A percentile compares a stretch with the other conserved stretches of the same genome.
phyloP scores from a whole-genome alignment of 1,139 yeast species.

The Saccharomycopsis hybrid region DNA sequence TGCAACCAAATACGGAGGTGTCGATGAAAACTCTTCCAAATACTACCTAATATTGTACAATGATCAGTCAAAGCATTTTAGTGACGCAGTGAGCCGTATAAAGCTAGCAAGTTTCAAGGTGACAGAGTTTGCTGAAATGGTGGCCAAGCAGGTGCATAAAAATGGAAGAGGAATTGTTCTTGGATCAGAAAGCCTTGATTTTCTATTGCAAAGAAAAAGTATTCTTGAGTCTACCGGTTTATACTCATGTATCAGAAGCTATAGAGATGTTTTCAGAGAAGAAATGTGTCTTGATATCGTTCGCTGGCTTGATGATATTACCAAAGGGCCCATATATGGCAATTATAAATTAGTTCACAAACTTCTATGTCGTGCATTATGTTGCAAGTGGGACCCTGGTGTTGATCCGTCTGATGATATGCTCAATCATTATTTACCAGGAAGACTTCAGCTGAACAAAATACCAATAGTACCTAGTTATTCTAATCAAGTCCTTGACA shows the following conservation, averaged over 20 bases:
- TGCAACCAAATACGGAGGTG: conserved; percentile 34
- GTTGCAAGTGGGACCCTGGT: conserved; percentile 49
- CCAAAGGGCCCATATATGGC: conserved; percentile 49
- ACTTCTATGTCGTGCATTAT: conserved; percentile 48
- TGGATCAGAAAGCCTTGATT: conserved; percentile 45
- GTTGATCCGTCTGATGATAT: conserved; percentile 3
- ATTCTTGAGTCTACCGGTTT: conserved; percentile 55
- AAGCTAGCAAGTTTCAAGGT: conserved; percentile 59
- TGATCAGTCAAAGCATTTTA: conserved; percentile 69
- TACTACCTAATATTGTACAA: conserved; percentile 64
- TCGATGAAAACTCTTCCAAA: conserved; percentile 41
- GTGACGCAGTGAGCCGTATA: conserved; percentile 67
- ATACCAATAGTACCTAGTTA: conserved; percentile 21
- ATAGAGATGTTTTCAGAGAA: conserved; percentile 70
- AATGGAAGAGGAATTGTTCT: conserved; percentile 68
- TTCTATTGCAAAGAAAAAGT: conserved; percentile 48
- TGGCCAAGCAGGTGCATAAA: conserved; percentile 54
- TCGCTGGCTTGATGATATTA: conserved; percentile 55
- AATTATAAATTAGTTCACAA: conserved; percentile 44
- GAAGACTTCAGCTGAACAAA: conserved; percentile 11
- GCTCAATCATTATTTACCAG: conserved; percentile 9
- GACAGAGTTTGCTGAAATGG: conserved; percentile 66
- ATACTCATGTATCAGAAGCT: conserved; percentile 58
- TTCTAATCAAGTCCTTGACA: conserved; percentile 26
- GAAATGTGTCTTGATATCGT: conserved; percentile 74